phyloP scores from a whole-genome alignment of 306 rosid species.

The Pterocarpus macrocarpus region DNA sequence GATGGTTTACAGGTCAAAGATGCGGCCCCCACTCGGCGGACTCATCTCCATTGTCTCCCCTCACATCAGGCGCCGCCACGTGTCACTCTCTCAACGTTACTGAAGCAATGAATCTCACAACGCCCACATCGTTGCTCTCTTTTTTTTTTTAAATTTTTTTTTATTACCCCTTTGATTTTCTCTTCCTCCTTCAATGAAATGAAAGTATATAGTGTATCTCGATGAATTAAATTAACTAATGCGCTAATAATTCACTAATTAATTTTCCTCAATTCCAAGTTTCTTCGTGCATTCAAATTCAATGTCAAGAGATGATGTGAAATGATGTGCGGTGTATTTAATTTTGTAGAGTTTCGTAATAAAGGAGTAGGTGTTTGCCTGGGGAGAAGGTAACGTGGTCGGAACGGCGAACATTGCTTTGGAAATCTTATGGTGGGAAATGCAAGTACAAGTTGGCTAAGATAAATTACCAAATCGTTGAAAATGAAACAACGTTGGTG shows the following conservation, averaged over 20 bases:
- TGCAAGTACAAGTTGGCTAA: not conserved
- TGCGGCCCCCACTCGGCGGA: conserved; percentile 87
- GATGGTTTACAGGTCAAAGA: conserved; percentile 84
- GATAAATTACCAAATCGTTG: conserved; percentile 50
- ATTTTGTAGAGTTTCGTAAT: conserved; percentile 17
- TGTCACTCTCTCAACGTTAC: conserved; percentile 83
- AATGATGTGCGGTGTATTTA: conserved; percentile 59
- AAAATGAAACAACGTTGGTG: conserved; percentile 50
- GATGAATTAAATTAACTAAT: not conserved
- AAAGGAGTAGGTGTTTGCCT: conserved; percentile 36
- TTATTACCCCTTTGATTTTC: no score
- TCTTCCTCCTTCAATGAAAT: not conserved
- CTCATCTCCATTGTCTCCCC: conserved; percentile 89
- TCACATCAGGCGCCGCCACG: conserved; percentile 67
- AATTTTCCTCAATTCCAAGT: conserved; percentile 25
- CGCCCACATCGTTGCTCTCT: conserved; percentile 3
- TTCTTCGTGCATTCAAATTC: conserved; percentile 50
- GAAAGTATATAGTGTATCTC: conserved; percentile 3
- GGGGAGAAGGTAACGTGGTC: conserved; percentile 81
- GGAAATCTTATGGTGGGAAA: conserved; percentile 57
- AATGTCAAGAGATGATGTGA: conserved; percentile 51
- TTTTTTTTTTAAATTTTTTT: no score
- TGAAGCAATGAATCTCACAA: conserved; percentile 4
- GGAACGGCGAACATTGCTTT: conserved; percentile 68
- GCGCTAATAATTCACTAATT: conserved; percentile 61